Conservation (phyloP, 768 basidiomycete species). For the Nidularia sp. region DNA sequence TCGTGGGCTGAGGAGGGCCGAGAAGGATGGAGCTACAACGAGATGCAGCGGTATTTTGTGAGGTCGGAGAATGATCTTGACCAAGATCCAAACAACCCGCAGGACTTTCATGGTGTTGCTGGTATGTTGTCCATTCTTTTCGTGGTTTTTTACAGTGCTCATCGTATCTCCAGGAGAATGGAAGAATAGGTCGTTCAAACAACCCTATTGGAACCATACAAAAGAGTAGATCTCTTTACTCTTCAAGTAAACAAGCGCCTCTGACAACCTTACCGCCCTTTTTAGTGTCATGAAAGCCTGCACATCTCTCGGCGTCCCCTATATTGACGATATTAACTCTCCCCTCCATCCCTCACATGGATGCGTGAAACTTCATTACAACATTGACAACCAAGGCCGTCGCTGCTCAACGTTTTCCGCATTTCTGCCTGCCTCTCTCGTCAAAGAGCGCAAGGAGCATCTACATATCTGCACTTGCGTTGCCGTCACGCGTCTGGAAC, state of each 20-base stretch:
- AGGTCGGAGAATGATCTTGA: slow-evolving; percentile 12
- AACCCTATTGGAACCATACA: not conserved
- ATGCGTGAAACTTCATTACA: slow-evolving; percentile 9
- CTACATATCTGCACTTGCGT: slow-evolving; percentile 8
- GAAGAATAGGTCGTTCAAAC: not conserved
- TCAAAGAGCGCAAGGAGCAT: slow-evolving; percentile 1
- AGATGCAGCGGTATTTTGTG: slow-evolving; percentile 15
- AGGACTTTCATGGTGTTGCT: slow-evolving; percentile 1
- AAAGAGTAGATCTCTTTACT: not conserved
- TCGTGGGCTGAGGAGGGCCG: slow-evolving; percentile 13
- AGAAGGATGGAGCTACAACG: slow-evolving; percentile 18
- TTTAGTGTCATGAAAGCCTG: slow-evolving; percentile 7
- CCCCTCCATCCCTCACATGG: slow-evolving; percentile 5
- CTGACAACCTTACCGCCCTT: no score
- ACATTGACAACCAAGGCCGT: slow-evolving; percentile 7
- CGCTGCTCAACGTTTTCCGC: slow-evolving; percentile 13
- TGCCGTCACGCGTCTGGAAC: not conserved
- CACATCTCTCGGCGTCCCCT: slow-evolving; percentile 8
- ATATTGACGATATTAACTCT: slow-evolving; percentile 8
- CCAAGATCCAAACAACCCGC: not conserved
- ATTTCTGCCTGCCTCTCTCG: slow-evolving; percentile 9
- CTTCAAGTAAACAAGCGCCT: no score
- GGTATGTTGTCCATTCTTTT: not conserved
- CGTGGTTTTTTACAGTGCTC: not conserved
- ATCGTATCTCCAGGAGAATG: not conserved